phyloP scores from a whole-genome alignment of 1,284 basidiomycete species.

The Ceraceosorus guamensis region DNA sequence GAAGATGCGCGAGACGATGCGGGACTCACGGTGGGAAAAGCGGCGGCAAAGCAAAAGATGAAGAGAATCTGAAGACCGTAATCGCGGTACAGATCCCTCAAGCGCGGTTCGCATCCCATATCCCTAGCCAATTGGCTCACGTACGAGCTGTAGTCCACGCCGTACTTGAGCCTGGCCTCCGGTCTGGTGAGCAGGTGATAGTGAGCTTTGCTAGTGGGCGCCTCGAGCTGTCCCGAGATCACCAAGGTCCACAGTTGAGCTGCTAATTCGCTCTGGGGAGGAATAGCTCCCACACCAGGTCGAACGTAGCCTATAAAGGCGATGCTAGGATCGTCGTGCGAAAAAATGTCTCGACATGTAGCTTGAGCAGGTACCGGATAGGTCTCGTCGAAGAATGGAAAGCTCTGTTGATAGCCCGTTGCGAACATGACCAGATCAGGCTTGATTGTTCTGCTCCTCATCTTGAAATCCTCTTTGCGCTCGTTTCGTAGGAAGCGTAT shows the following conservation, averaged over 20 bases:
- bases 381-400: slow-evolving; percentile 54
- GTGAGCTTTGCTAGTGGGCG: slow-evolving; percentile 52
- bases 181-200: slow-evolving; percentile 59
- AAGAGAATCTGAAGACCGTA: slow-evolving; percentile 57
- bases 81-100: slow-evolving; percentile 54
- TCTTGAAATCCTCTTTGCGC: slow-evolving; percentile 53
- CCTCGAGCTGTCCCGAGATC: slow-evolving; percentile 52
- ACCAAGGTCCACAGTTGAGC: slow-evolving; percentile 60
- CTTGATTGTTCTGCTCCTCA: slow-evolving; percentile 52
- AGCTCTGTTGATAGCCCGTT: slow-evolving; percentile 52
- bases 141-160: slow-evolving; percentile 58
- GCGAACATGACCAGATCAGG: slow-evolving; percentile 56
- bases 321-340: slow-evolving; percentile 49
- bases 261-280: slow-evolving; percentile 63
- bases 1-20: no score
- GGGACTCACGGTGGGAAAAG: slow-evolving; percentile 61
- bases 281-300: slow-evolving; percentile 60
- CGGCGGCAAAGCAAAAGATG: slow-evolving; percentile 60
- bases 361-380: slow-evolving; percentile 57
- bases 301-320: slow-evolving; percentile 57
- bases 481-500: slow-evolving; percentile 53
- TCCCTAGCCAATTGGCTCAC: slow-evolving; percentile 60
- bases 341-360: slow-evolving; percentile 56
- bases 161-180: slow-evolving; percentile 59
- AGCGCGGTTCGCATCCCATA: slow-evolving; percentile 57